Conservation (phyloP, 2,329 filamentous ascomycete species). For the Colletotrichum aenigma region DNA sequence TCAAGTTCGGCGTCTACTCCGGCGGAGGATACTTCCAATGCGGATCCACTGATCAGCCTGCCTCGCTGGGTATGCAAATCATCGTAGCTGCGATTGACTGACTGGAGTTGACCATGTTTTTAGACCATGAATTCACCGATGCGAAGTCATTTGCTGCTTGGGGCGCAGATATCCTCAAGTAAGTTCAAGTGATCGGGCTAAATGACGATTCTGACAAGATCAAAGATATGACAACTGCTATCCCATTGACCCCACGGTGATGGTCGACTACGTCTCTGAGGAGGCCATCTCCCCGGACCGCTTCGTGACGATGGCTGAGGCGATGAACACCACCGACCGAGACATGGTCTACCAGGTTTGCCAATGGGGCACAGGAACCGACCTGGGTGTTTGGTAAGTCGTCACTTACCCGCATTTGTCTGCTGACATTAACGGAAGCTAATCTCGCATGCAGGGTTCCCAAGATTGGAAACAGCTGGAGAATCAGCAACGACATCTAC, state of each 20-base stretch:
- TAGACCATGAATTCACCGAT: slow-evolving; percentile 46
- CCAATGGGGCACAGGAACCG: slow-evolving; percentile 56
- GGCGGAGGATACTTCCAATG: slow-evolving; percentile 51
- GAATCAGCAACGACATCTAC: slow-evolving; percentile 60
- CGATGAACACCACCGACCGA: slow-evolving; percentile 41
- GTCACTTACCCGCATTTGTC: no score
- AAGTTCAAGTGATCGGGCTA: slow-evolving; percentile 13
- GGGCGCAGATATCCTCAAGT: slow-evolving; percentile 58
- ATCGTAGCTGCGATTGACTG: no score
- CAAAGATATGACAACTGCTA: slow-evolving; percentile 54
- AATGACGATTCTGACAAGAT: accelerated
- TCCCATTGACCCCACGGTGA: slow-evolving; percentile 42
- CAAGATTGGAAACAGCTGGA: slow-evolving; percentile 45
- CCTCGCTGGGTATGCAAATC: slow-evolving; percentile 41
- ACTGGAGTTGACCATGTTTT: background rate
- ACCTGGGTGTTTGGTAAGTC: slow-evolving; percentile 48
- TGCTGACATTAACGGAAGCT: background rate
- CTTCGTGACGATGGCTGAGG: slow-evolving; percentile 50
- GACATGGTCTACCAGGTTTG: slow-evolving; percentile 54
- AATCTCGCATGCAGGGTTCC: background rate
- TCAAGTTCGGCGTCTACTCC: slow-evolving; percentile 61
- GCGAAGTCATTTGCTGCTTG: slow-evolving; percentile 44
- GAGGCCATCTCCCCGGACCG: slow-evolving; percentile 43
- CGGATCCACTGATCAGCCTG: slow-evolving; percentile 44
- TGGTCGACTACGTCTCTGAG: slow-evolving; percentile 44